Conservation (phyloP, 2,329 filamentous ascomycete species). For the Apiospora sp. region DNA sequence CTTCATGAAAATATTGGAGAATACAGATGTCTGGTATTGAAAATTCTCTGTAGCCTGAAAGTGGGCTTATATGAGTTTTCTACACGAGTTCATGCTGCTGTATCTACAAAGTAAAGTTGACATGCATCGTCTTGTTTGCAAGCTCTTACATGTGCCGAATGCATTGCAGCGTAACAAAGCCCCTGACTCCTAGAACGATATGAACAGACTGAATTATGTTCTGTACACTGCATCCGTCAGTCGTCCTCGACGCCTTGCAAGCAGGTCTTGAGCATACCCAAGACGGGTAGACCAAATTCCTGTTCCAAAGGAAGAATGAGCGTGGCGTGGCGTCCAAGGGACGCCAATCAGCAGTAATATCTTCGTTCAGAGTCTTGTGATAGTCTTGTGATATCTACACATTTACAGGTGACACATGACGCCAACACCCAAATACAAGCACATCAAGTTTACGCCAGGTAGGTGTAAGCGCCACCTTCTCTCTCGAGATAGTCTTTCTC, state of each 20-base stretch:
- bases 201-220: not conserved
- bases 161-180: not conserved
- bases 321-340: not conserved
- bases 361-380: not conserved
- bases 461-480: constrained; percentile 74
- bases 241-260: not conserved
- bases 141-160: not conserved
- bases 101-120: not conserved
- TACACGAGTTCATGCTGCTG: not conserved
- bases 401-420: not conserved
- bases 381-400: constrained; percentile 5
- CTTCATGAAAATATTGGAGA: not conserved
- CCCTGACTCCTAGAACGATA: not conserved
- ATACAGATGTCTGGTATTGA: not conserved
- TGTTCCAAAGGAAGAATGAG: not conserved
- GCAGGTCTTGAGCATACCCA: not conserved
- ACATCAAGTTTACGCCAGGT: constrained; percentile 63
- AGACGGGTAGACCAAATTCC: not conserved
- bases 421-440: not conserved
- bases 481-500: constrained; percentile 94
- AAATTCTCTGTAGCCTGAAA: not conserved
- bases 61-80: not conserved
- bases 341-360: not conserved
- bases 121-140: not conserved
- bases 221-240: not conserved